These are phyloP conservation scores for Tulasnella sp. DNA, from an alignment of 768 basidiomycete species.

Conservation along the genomic window DNA sequence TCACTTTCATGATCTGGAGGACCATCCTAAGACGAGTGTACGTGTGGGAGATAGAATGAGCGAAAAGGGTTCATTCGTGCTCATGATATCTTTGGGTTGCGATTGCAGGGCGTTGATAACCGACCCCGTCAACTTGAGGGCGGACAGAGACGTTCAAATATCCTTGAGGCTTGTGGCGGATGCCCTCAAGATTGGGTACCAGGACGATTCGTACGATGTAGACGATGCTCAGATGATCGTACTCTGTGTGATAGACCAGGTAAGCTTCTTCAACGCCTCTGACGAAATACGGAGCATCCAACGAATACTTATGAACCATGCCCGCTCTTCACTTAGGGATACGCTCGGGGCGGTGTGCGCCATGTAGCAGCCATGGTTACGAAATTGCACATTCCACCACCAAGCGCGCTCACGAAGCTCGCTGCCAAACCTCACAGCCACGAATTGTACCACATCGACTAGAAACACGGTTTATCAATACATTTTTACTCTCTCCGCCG, in stretches of 20 bases:
- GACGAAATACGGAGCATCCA: no score
- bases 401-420: not conserved
- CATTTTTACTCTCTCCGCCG: not conserved
- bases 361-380: not conserved
- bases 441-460: conserved; percentile 3
- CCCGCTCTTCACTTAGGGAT: not conserved
- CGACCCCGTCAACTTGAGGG: not conserved
- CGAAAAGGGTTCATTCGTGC: no score
- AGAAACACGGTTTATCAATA: not conserved
- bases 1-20: conserved; percentile 24
- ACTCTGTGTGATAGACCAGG: conserved; percentile 32
- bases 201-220: conserved; percentile 21
- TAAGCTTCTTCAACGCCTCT: not conserved
- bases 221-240: conserved; percentile 31
- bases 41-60: no score
- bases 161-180: conserved; percentile 8
- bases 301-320: not conserved
- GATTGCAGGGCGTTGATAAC: conserved; percentile 10
- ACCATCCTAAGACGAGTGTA: conserved; percentile 24
- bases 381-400: not conserved
- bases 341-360: not conserved
- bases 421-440: not conserved
- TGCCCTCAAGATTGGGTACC: conserved; percentile 24
- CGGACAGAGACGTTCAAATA: conserved; percentile 19
- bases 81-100: not conserved